Percentiles rank a stretch among this genome's conserved stretches.
These are phyloP conservation scores for Rhizopogon roseolus DNA, from an alignment of 768 basidiomycete species.

Conservation along the genomic window DNA sequence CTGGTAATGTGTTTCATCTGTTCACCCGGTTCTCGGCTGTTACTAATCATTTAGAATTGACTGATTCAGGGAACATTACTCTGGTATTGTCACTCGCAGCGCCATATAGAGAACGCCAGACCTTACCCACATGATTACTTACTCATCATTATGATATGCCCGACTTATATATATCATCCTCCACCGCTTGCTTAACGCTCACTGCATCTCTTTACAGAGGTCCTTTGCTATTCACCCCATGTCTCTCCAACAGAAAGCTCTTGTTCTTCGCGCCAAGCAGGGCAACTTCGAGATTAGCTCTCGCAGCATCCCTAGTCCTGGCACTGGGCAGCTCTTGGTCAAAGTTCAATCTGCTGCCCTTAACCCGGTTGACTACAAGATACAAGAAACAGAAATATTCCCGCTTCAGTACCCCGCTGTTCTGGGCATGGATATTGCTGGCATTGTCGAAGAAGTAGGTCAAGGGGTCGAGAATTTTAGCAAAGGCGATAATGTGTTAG, in stretches of 20 bases:
- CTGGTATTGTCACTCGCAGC: no score
- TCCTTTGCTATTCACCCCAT: constrained; percentile 5
- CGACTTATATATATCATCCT: no score
- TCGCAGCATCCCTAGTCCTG: constrained; percentile 26
- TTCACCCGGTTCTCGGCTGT: no score
- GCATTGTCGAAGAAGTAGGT: constrained; percentile 35
- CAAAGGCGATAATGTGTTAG: constrained; percentile 38
- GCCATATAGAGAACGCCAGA: no score
- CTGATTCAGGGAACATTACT: no score
- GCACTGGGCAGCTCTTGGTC: constrained; percentile 36
- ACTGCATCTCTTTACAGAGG: no score
- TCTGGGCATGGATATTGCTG: constrained; percentile 32
- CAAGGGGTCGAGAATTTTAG: constrained; percentile 28
- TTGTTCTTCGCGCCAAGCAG: constrained; percentile 19
- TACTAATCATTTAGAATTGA: no score
- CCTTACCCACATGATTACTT: no score
- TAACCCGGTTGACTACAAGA: constrained; percentile 43
- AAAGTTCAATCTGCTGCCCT: constrained; percentile 34
- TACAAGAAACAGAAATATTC: constrained; percentile 25
- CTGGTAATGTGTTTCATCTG: no score
- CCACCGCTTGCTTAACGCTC: no score
- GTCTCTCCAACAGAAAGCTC: constrained; percentile 24
- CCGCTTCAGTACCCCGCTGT: constrained; percentile 31
- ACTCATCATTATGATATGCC: no score
- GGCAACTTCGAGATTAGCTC: constrained; percentile 25